Conservation (phyloP, 352 stramenopile species). For the Globisporangium megalacanthum region DNA sequence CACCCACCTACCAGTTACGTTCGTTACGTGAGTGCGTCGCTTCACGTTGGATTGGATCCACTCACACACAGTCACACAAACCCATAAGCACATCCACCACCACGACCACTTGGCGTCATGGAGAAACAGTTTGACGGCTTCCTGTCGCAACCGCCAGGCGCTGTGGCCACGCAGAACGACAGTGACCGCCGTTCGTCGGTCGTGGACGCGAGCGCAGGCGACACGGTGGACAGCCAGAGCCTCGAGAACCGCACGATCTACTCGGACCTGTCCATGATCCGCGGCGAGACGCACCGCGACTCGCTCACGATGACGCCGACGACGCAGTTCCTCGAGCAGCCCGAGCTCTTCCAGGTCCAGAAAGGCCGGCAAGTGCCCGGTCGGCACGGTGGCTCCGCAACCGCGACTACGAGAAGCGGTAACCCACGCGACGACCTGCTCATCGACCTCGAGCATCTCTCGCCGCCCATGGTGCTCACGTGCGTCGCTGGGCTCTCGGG, state of each 20-base stretch:
- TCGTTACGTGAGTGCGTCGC: too few species aligned
- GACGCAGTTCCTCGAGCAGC: slow-evolving; percentile 47
- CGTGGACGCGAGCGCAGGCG: not conserved
- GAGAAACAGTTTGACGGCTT: slow-evolving; percentile 33
- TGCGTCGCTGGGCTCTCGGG: slow-evolving; percentile 27
- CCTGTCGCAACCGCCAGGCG: slow-evolving; percentile 6
- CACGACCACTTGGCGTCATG: slow-evolving; percentile 12
- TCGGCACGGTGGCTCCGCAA: not conserved
- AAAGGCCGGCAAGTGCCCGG: slow-evolving; percentile 20
- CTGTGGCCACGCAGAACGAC: not conserved
- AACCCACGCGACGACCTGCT: slow-evolving; percentile 35
- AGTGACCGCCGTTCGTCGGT: slow-evolving; percentile 5
- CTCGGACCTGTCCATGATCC: slow-evolving; percentile 9
- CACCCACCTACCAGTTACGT: too few species aligned
- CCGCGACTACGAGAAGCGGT: slow-evolving; percentile 1
- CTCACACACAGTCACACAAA: not conserved
- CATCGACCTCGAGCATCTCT: slow-evolving; percentile 43
- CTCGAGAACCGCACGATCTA: slow-evolving; percentile 3
- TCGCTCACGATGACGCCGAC: slow-evolving; percentile 51
- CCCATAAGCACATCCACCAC: not conserved
- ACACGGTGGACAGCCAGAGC: slow-evolving; percentile 10
- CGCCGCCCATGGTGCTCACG: slow-evolving; percentile 35
- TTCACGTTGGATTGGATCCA: too few species aligned
- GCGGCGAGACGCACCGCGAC: slow-evolving; percentile 10
- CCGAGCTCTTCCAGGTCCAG: slow-evolving; percentile 31